phyloP scores from a whole-genome alignment of 371 early-diverging fungal genomes.

The Conidiobolus incongruus region DNA sequence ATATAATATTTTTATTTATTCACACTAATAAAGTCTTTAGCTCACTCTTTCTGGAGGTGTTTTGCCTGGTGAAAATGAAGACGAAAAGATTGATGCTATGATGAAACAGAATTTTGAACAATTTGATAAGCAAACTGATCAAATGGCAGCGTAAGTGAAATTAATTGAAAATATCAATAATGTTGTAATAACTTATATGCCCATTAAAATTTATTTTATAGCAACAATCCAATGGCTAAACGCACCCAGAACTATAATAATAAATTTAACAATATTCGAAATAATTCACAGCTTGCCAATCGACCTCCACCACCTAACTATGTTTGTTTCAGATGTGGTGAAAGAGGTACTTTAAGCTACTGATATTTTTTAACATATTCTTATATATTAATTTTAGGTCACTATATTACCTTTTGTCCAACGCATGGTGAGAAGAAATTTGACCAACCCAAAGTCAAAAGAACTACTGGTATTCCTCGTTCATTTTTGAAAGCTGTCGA shows the following conservation, averaged over 20 bases:
- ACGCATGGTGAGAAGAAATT: slow-evolving; percentile 52
- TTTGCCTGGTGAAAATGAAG: slow-evolving; percentile 32
- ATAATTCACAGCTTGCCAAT: slow-evolving; percentile 10
- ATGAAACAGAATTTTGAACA: slow-evolving; percentile 61
- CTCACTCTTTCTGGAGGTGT: not conserved
- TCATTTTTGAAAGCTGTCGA: slow-evolving; percentile 76
- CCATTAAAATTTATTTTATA: not conserved
- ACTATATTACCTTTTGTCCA: slow-evolving; percentile 81
- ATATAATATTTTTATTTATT: no score
- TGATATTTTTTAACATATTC: not conserved
- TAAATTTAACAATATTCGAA: not conserved
- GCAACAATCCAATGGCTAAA: not conserved
- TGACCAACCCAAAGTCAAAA: slow-evolving; percentile 64
- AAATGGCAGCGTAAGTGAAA: slow-evolving; percentile 64
- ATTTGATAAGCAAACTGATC: slow-evolving; percentile 67
- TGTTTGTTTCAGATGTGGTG: slow-evolving; percentile 82
- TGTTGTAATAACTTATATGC: no score
- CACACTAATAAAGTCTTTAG: not conserved
- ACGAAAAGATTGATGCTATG: slow-evolving; percentile 60
- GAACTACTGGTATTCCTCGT: slow-evolving; percentile 89
- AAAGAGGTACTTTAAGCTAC: slow-evolving; percentile 40
- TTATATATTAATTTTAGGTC: slow-evolving; percentile 21
- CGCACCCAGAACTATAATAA: not conserved
- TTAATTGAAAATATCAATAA: no score
- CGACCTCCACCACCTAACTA: slow-evolving; percentile 65